Percentiles rank a stretch among this genome's conserved stretches.
phyloP scores from a whole-genome alignment of 352 stramenopile genomes.

The Globisporangium alternatum region DNA sequence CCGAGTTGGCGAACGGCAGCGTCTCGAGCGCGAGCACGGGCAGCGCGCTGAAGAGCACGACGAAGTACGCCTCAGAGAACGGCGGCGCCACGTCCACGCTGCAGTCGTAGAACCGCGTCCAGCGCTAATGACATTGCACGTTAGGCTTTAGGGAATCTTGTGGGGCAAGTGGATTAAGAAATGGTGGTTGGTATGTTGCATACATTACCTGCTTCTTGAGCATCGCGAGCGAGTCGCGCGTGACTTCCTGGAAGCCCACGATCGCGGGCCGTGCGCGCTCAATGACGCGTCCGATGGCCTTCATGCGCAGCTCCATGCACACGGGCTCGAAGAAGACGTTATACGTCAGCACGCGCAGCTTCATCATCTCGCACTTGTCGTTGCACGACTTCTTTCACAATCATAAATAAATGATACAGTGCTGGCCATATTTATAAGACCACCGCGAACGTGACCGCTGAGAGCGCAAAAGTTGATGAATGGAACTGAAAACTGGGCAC shows the following conservation, averaged over 20 bases:
- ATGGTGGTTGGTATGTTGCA: not conserved
- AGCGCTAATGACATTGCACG: slow-evolving; percentile 25
- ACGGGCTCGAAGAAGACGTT: slow-evolving; percentile 79
- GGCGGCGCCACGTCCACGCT: slow-evolving; percentile 63
- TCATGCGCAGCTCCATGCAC: slow-evolving; percentile 53
- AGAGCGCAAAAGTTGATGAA: too few relatives aligned
- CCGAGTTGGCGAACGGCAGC: slow-evolving; percentile 66
- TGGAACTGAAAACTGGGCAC: too few relatives aligned
- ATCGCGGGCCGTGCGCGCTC: slow-evolving; percentile 52
- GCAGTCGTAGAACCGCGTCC: slow-evolving; percentile 76
- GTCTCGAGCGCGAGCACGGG: slow-evolving; percentile 56
- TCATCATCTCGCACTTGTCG: slow-evolving; percentile 21
- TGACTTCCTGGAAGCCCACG: slow-evolving; percentile 79
- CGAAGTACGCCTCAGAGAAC: slow-evolving; percentile 74
- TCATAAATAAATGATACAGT: too few relatives aligned
- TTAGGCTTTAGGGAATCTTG: not conserved
- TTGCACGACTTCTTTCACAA: too few relatives aligned
- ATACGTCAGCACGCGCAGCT: slow-evolving; percentile 67
- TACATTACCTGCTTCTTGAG: slow-evolving; percentile 35
- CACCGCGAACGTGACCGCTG: too few relatives aligned
- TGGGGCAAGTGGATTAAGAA: not conserved
- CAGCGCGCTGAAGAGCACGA: slow-evolving; percentile 74
- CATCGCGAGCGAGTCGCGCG: slow-evolving; percentile 51
- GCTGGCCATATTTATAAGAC: too few relatives aligned
- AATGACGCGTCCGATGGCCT: slow-evolving; percentile 50